Evolutionary conservation across 2,329 filamentous ascomycete species (phyloP), one percentile per base, ranked within the genome.

Genomic region (Alternaria angustiovoidea): DNA sequence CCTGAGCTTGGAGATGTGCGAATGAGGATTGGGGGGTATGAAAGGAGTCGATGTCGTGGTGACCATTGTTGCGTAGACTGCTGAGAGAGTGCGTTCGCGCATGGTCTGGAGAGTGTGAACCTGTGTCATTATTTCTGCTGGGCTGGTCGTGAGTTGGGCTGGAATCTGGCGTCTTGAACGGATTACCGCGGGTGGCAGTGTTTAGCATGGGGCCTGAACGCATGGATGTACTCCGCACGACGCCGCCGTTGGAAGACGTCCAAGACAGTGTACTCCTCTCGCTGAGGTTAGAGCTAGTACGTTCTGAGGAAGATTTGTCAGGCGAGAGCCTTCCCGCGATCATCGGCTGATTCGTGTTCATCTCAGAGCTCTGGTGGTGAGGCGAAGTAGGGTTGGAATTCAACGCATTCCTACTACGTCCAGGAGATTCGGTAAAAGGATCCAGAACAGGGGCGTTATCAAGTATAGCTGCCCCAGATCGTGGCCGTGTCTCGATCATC

Each of bases 251-350:
- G 5, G 72, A 69, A 3, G 81, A 82, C 11, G 73, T 71, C 34
- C 80, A 80, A 3, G 83, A 84, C 0, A 81, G 61, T 5, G 75
- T 74, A 22, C 85, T 86, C 8, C 76, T 76, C 12, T 87, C 86
- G 55, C 85, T 87, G 4, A 88, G 76, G 30, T 82, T 85, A 1
- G 86, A 88, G 3, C 80, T 80, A 2, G 86, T 88, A 20, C 85
- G 82, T 36, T 87, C 69, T 41, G 81, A 73, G 6, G 47, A 54
- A 36, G 79, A 83, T 62, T 84, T 85, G 3, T 83, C 80, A 0
- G 84, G 82, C 2, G 84, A 86, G 1, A 75, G 56, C 12, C 79
- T 77, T 4, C 83, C 75, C 4, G 62, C 66, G 0, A 72, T 67
- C 12, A 58, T 69, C 9, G 62, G 52, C 38, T 44, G 53, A 18